Base-by-base conservation (phyloP, 2,329 filamentous ascomycete species). In the Emericellopsis cladophorae region DNA sequence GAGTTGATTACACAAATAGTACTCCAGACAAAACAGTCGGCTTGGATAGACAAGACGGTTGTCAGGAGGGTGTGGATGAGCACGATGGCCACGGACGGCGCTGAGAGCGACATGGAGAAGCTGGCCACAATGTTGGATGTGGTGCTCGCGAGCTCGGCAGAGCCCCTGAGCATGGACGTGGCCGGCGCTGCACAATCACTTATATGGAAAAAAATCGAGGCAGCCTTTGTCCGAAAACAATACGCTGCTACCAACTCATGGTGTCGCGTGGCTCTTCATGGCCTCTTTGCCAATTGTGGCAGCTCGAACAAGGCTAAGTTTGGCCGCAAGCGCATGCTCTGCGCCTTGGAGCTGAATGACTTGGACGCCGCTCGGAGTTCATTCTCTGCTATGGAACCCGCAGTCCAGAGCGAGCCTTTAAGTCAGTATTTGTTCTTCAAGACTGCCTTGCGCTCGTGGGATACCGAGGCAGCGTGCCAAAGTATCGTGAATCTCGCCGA, bases 121-220 rank as follows among this genome's bases (percentile, higher is more conserved):
- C 6, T 29, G 9, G 26, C 12, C 26, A 9, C 26, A 12, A 3
- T 29, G 26, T 7, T 29, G 26, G 26, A 29, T 12, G 12, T 12
- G 26, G 26, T 29, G 26, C 26, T 9, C 12, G 26, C 8, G 8
- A 29, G 26, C 50, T 44, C 48, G 22, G 33, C 41, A 5, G 40
- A 43, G 5, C 37, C 35, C 2, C 29, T 62, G 11, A 45, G 53
- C 8, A 42, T 44, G 8, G 54, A 84, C 1, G 52, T 66, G 1
- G 58, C 64, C 2, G 63, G 60, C 15, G 58, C 71, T 4, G 57
- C 61, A 5, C 58, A 60, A 2, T 54, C 68, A 0, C 54, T 93
- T 5, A 61, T 95, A 4, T 95, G 88, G 87, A 92, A 87, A 58
- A 74, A 70, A 22, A 66, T 84, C n/a, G 82, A 88, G 40, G 59